phyloP scores from a whole-genome alignment of 2,329 filamentous ascomycete genomes.

The Graphiopsis chlorocephala region DNA sequence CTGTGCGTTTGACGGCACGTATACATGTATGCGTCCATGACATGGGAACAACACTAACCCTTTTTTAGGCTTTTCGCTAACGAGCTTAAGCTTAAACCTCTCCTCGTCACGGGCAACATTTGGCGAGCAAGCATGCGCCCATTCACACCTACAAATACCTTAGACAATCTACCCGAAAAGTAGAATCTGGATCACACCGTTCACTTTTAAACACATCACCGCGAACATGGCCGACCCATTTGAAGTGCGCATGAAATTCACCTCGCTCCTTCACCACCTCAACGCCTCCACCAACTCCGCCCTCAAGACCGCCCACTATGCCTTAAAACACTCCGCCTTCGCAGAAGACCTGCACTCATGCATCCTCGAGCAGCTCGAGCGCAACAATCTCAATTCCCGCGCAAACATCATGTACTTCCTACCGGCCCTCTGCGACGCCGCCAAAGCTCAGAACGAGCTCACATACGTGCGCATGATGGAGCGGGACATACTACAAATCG shows the following conservation, averaged over 20 bases:
- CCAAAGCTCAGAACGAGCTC: conserved; percentile 69
- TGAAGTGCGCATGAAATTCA: conserved; percentile 98
- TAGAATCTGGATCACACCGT: neutral
- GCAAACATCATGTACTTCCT: conserved; percentile 99
- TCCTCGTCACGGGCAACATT: neutral
- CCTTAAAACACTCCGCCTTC: conserved; percentile 88
- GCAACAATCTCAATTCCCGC: conserved; percentile 91
- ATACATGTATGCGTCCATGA: too few species aligned
- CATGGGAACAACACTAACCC: neutral
- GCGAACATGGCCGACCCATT: conserved; percentile 75
- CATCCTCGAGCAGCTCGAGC: conserved; percentile 91
- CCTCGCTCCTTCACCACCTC: conserved; percentile 80
- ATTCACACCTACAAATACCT: neutral
- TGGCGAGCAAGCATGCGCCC: neutral
- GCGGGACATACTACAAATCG: conserved; percentile 83
- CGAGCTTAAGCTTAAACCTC: neutral
- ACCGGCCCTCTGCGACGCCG: conserved; percentile 87
- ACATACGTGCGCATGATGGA: conserved; percentile 94
- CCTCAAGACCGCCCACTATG: conserved; percentile 91
- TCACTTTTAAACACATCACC: neutral
- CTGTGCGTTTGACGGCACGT: too few species aligned
- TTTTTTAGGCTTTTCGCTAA: neutral
- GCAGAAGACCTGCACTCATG: conserved; percentile 97
- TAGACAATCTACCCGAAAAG: neutral
- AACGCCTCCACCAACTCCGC: conserved; percentile 86